A percentile compares a stretch with the other conserved stretches of the same genome.
Evolutionary conservation across 2,329 filamentous ascomycete genomes (phyloP).

Genomic region (Colletotrichum simmondsii): DNA sequence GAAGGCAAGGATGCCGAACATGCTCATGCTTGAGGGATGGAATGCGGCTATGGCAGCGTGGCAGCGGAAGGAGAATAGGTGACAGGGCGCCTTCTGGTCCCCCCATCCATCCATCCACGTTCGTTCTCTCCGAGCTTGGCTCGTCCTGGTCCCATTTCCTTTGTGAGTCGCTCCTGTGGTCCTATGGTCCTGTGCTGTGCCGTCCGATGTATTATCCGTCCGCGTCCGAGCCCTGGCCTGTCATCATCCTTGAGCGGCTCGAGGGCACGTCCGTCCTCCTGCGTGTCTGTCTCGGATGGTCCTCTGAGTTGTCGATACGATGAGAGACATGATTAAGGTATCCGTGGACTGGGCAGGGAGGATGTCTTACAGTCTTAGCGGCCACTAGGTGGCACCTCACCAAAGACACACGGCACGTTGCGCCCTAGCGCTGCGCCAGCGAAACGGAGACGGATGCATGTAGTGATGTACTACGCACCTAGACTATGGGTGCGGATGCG

Average conservation of each 20-base stretch:
- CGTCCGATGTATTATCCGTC: neutral
- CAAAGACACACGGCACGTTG: slow-evolving; percentile 28
- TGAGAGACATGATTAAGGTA: slow-evolving; percentile 21
- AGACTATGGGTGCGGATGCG: neutral
- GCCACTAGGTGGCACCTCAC: slow-evolving; percentile 7
- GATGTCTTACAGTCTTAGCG: slow-evolving; percentile 8
- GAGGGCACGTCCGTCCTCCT: neutral
- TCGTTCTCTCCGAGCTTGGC: neutral
- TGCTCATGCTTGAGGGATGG: neutral
- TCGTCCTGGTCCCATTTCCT: neutral
- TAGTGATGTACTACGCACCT: too few relatives aligned
- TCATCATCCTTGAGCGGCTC: slow-evolving; percentile 4
- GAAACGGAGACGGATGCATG: slow-evolving; percentile 13
- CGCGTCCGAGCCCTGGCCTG: neutral
- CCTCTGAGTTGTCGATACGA: slow-evolving; percentile 9
- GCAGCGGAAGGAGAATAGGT: slow-evolving; percentile 9
- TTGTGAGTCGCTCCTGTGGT: neutral
- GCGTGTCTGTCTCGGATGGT: slow-evolving; percentile 15
- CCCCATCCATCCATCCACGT: neutral
- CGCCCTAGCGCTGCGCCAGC: slow-evolving; percentile 24
- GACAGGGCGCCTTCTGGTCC: neutral
- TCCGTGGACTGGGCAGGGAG: slow-evolving; percentile 15
- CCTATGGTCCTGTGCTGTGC: neutral
- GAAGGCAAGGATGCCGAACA: neutral
- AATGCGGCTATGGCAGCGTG: neutral